Percentiles rank a stretch among this genome's conserved stretches.
Conservation (phyloP, 2,329 filamentous ascomycete species). For the Septoria petroselini region DNA sequence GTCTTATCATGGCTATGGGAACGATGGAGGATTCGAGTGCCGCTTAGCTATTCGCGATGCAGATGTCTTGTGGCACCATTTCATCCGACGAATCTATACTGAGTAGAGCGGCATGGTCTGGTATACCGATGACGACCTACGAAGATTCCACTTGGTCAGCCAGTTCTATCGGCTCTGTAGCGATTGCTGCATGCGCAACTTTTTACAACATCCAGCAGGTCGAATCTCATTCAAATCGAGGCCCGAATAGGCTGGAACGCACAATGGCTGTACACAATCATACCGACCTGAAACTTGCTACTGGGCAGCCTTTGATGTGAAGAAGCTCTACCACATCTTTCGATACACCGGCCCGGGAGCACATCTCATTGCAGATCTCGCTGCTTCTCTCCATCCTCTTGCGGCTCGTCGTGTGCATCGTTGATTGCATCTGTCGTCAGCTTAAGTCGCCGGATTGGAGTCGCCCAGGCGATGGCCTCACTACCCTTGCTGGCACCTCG, state of each 20-base stretch:
- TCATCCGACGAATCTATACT: slow-evolving; percentile 4
- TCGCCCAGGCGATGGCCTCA: neutral
- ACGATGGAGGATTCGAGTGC: slow-evolving; percentile 2
- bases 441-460: neutral
- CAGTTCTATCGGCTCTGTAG: neutral
- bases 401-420: slow-evolving; percentile 25
- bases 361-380: slow-evolving; percentile 17
- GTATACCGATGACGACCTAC: neutral
- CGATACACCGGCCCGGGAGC: slow-evolving; percentile 1
- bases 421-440: slow-evolving; percentile 10
- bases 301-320: slow-evolving; percentile 9
- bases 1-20: slow-evolving; percentile 12
- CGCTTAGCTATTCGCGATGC: neutral
- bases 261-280: slow-evolving; percentile 32
- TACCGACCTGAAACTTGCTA: slow-evolving; percentile 32
- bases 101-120: slow-evolving; percentile 2
- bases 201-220: too few species aligned
- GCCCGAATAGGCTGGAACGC: too few species aligned
- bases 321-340: slow-evolving; percentile 2
- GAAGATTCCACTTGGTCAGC: neutral
- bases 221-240: too few species aligned
- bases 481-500: neutral
- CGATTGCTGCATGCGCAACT: slow-evolving; percentile 23
- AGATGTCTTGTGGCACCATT: neutral
- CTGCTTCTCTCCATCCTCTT: slow-evolving; percentile 26